phyloP scores from a whole-genome alignment of 495 filamentous ascomycete species.

The Neurospora sp. region DNA sequence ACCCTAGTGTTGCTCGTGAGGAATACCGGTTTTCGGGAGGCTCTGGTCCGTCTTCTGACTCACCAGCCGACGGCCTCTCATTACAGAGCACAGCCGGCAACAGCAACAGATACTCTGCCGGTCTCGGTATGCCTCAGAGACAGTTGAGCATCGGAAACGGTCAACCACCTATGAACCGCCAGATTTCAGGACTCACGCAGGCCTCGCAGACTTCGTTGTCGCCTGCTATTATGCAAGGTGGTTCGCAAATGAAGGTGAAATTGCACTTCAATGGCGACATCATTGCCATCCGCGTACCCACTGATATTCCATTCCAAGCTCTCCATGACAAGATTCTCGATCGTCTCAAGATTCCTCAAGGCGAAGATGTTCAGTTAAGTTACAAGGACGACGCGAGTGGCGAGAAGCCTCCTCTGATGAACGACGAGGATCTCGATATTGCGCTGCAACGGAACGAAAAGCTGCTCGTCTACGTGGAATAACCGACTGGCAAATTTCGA shows the following conservation, averaged over 20 bases:
- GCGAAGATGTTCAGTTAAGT: constrained; percentile 61
- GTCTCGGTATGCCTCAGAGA: constrained; percentile 47
- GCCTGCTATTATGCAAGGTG: constrained; percentile 31
- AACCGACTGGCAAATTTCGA: neutral
- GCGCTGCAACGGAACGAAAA: constrained; percentile 80
- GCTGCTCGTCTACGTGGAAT: constrained; percentile 67
- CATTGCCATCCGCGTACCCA: constrained; percentile 81
- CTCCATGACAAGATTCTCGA: constrained; percentile 75
- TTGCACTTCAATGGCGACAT: constrained; percentile 84
- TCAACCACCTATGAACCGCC: constrained; percentile 53
- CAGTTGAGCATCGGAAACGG: constrained; percentile 45
- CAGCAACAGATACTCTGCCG: constrained; percentile 39
- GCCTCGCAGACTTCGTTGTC: constrained; percentile 49
- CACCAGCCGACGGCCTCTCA: constrained; percentile 46
- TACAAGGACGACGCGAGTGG: constrained; percentile 82
- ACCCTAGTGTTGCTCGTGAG: constrained; percentile 53
- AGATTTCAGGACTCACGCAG: constrained; percentile 64
- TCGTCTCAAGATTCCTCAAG: constrained; percentile 54
- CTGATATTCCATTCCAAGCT: constrained; percentile 64
- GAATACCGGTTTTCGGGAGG: constrained; percentile 60
- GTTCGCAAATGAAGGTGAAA: constrained; percentile 73
- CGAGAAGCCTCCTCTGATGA: constrained; percentile 59
- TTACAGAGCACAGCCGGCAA: constrained; percentile 63
- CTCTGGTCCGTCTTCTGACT: constrained; percentile 63
- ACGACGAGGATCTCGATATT: constrained; percentile 68